Conservation (phyloP, 2,329 filamentous ascomycete species). For the Chaetomiaceae sp. region DNA sequence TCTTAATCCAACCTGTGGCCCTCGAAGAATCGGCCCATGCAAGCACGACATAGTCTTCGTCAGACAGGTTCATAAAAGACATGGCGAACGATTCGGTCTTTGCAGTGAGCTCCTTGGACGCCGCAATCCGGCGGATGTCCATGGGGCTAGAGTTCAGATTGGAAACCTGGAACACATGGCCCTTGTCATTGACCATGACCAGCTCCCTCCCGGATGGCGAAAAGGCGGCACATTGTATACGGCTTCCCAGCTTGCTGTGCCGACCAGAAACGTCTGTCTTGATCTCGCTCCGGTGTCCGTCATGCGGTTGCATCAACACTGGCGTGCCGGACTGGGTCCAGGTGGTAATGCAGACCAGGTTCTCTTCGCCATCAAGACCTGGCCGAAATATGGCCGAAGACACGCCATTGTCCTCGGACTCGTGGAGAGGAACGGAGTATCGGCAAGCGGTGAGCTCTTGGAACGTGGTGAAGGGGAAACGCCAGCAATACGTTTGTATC, state of each 20-base stretch:
- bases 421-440: slow-evolving; percentile 36
- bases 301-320: slow-evolving; percentile 35
- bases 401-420: slow-evolving; percentile 39
- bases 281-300: slow-evolving; percentile 34
- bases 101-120: slow-evolving; percentile 34
- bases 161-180: slow-evolving; percentile 35
- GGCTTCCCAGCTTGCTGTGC: slow-evolving; percentile 34
- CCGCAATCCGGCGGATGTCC: slow-evolving; percentile 34
- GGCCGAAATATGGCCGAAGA: slow-evolving; percentile 35
- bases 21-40: slow-evolving; percentile 37
- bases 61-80: slow-evolving; percentile 34
- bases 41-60: slow-evolving; percentile 36
- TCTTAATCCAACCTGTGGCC: slow-evolving; percentile 30
- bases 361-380: slow-evolving; percentile 31
- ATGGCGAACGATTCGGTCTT: slow-evolving; percentile 36
- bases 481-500: slow-evolving; percentile 36
- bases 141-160: slow-evolving; percentile 36
- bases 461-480: slow-evolving; percentile 34
- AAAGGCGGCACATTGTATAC: slow-evolving; percentile 37
- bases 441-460: slow-evolving; percentile 34
- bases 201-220: slow-evolving; percentile 36
- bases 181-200: slow-evolving; percentile 38
- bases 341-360: slow-evolving; percentile 36
- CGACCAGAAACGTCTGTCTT: slow-evolving; percentile 28
- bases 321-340: slow-evolving; percentile 41